phyloP scores from a whole-genome alignment of 305 asterid species.

The Rubia tinctorum region DNA sequence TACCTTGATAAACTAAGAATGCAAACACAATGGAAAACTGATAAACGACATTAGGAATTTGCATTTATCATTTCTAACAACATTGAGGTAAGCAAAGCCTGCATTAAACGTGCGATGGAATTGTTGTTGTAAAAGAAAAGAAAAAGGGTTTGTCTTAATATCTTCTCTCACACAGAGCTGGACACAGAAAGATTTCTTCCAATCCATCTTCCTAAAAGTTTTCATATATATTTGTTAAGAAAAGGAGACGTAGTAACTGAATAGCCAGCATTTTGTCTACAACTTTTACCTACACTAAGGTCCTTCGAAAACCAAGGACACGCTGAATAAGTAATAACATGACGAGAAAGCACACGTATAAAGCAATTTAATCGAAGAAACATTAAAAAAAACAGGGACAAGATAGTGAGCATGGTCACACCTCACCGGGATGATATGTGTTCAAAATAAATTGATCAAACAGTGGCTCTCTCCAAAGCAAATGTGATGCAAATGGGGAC shows the following conservation, averaged over 20 bases:
- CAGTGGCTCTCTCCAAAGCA: constrained; percentile 75
- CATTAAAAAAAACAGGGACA: not conserved
- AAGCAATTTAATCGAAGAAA: not conserved
- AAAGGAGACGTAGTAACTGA: not conserved
- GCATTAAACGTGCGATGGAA: not conserved
- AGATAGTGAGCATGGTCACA: constrained; percentile 23
- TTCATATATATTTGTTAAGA: not conserved
- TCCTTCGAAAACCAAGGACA: not conserved
- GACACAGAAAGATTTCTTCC: not conserved
- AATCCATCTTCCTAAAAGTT: not conserved
- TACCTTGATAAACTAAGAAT: not conserved
- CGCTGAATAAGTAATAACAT: not conserved
- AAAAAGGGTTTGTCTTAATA: not conserved
- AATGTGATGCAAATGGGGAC: constrained; percentile 43
- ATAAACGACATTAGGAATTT: not conserved
- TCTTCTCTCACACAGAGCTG: not conserved
- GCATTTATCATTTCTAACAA: not conserved
- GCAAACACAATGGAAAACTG: not conserved
- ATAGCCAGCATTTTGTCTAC: not conserved
- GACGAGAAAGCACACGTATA: not conserved
- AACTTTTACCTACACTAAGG: not conserved
- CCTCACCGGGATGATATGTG: constrained; percentile 93
- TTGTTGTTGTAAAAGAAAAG: not conserved
- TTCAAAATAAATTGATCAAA: constrained; percentile 84
- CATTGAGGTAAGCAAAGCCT: not conserved